A percentile compares a stretch with the other conserved stretches of the same genome.
Conservation (phyloP, 2,329 filamentous ascomycete species). For the Stemphylium vesicarium region DNA sequence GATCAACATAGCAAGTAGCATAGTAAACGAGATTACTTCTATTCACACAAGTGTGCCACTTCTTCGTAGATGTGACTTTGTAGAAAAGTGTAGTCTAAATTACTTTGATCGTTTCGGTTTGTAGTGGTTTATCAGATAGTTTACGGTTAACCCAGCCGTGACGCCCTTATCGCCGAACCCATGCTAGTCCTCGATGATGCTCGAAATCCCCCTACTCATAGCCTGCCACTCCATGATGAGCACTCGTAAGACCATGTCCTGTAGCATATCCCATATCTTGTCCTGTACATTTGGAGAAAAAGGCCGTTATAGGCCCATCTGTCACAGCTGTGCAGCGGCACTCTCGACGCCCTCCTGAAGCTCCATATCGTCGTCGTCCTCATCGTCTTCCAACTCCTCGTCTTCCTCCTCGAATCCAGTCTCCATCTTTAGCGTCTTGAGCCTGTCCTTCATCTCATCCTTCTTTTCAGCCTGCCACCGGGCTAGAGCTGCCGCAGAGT, state of each 20-base stretch:
- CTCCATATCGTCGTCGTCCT: constrained; percentile 55
- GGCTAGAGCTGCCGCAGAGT: constrained; percentile 83
- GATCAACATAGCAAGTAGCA: no score
- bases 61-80: background rate
- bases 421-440: constrained; percentile 73
- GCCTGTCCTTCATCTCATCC: constrained; percentile 79
- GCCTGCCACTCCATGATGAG: background rate
- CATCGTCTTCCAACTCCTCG: constrained; percentile 67
- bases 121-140: constrained; percentile 15
- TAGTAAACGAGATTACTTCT: no score
- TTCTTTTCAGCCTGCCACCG: constrained; percentile 88
- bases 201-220: constrained; percentile 3
- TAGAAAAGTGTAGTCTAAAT: background rate
- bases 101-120: background rate
- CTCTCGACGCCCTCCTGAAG: constrained; percentile 40
- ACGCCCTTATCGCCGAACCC: constrained; percentile 29
- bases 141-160: constrained; percentile 20
- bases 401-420: constrained; percentile 75
- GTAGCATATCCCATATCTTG: background rate
- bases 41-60: background rate
- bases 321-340: constrained; percentile 29
- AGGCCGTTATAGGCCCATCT: constrained; percentile 15
- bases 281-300: background rate
- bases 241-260: background rate
- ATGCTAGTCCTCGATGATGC: constrained; percentile 21